phyloP scores from a whole-genome alignment of 2,329 filamentous ascomycete genomes.

The Aspergillus transmontanensis region DNA sequence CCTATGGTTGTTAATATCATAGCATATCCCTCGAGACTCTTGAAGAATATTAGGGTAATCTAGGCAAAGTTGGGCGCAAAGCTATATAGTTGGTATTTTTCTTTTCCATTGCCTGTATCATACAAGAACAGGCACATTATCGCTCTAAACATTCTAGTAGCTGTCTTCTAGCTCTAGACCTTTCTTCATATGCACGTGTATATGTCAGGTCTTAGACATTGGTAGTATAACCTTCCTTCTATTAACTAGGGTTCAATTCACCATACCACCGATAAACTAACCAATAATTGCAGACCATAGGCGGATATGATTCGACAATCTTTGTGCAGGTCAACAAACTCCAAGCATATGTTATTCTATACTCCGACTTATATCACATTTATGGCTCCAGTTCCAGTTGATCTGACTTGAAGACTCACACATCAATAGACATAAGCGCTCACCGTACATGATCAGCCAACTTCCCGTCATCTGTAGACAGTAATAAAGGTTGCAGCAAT shows the following conservation, averaged over 20 bases:
- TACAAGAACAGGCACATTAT: not conserved
- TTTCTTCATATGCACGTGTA: not conserved
- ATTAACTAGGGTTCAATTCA: no score
- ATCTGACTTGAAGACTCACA: not conserved
- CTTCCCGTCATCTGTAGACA: no score
- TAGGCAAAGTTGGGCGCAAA: not conserved
- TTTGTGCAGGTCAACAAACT: not conserved
- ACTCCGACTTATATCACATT: not conserved
- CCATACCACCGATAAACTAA: no score
- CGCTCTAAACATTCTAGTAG: not conserved
- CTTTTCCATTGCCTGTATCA: not conserved
- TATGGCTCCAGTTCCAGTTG: not conserved
- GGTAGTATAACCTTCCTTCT: no score
- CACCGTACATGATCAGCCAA: no score
- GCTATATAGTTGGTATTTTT: not conserved
- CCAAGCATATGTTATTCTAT: not conserved
- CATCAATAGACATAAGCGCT: not conserved
- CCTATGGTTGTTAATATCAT: no score
- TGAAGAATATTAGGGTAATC: no score
- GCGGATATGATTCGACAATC: not conserved
- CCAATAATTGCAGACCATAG: not conserved
- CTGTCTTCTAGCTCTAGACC: not conserved
- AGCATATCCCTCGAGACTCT: no score
- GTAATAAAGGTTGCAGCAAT: not conserved
- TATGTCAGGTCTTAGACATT: not conserved